Base-by-base conservation (phyloP, 768 basidiomycete species). In the Daedaleopsis nitida region DNA sequence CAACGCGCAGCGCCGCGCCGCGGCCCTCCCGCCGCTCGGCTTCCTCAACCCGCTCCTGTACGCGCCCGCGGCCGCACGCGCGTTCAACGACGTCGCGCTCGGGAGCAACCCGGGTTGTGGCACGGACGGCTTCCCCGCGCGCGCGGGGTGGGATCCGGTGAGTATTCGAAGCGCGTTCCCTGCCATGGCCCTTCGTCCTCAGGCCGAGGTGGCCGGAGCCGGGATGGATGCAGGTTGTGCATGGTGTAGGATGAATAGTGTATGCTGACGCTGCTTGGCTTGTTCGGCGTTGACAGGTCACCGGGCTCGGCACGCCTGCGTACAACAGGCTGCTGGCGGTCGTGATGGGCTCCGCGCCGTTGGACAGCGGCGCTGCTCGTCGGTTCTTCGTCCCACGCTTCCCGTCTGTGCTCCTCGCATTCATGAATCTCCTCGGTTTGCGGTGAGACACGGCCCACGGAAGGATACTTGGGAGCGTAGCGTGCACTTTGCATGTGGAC, bases 91-190 rank as follows among this genome's bases (percentile, higher is more conserved):
- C 80, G 86, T 89, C 64, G 77, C 73, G 0, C 80, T 80, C 14
- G 87, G 86, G 5, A 77, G 77, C 8, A 88, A 87, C 66, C 85
- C 86, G 3, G 87, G 86, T 16, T 89, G 87, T 63, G 77, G 79
- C 0, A 83, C 80, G 5, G 68, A 72, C 48, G 85, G 86, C 75
- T 71, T 82, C 80, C 62, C 65, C 12, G 71, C 72, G 12, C 42
- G 10, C 27, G 49, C 66, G 35, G 71, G 71, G 3, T 73, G 72
- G 72, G 72, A 73, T 44, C 70, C 72, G 19, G 73, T 71, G 57
- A 23, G 69, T 60, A n/a, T 39, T 9, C 38, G 38, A 39, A 2
- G 43, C 43, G 16, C 4, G 43, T 21, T n/a, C n/a, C n/a, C n/a
- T n/a, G n/a, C n/a, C n/a, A n/a, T n/a, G n/a, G n/a, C n/a, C n/a